phyloP scores from a whole-genome alignment of 2,329 filamentous ascomycete species.

The Graphiopsis chlorocephala region DNA sequence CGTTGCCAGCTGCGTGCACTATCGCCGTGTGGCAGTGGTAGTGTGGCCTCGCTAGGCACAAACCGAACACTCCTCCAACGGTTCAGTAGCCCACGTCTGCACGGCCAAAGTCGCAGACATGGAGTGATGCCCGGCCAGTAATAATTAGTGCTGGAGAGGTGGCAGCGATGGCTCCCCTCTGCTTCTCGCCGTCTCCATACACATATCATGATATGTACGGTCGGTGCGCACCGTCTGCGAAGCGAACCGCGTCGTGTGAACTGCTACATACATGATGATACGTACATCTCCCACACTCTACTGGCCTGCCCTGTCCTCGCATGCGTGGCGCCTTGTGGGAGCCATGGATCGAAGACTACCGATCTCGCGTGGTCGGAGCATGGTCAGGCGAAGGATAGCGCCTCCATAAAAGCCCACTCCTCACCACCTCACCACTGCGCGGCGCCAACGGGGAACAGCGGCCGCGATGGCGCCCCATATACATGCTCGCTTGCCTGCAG shows the following conservation, averaged over 20 bases:
- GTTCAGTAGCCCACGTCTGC: background rate
- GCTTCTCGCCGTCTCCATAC: background rate
- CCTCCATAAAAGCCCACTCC: background rate
- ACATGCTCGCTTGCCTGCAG: background rate
- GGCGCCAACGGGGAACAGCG: background rate
- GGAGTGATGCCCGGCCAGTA: background rate
- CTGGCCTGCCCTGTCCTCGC: background rate
- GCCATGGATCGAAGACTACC: background rate
- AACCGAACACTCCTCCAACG: background rate
- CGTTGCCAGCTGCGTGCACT: background rate
- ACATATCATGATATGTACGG: no score
- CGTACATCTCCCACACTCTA: background rate
- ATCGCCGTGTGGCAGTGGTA: constrained; percentile 1
- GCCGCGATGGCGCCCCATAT: background rate
- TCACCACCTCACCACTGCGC: background rate
- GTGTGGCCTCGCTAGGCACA: background rate
- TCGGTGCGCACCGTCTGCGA: no score
- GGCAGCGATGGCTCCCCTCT: background rate
- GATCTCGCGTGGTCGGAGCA: background rate
- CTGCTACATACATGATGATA: no score
- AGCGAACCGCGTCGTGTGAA: no score
- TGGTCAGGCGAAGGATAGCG: background rate
- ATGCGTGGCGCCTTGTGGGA: background rate
- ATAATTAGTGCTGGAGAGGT: background rate
- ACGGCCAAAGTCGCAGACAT: constrained; percentile 1